A percentile compares a stretch with the other conserved stretches of the same genome.
Evolutionary conservation across 768 basidiomycete genomes (phyloP).

Genomic region (Candolleomyces aberdarensis): DNA sequence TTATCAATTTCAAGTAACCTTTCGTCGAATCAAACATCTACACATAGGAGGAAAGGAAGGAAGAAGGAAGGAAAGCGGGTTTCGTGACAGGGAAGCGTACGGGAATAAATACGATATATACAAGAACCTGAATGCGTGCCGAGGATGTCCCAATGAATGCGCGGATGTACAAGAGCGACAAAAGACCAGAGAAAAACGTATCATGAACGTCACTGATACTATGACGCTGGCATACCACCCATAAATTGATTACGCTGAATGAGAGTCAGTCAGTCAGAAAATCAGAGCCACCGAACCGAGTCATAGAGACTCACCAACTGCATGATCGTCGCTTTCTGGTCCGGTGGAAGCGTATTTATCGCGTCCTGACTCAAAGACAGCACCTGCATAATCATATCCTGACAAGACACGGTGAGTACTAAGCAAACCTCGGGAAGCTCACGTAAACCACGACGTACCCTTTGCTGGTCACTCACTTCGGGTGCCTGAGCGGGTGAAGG

Average conservation of each 20-base stretch:
- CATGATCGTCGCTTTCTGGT: conserved; percentile 76
- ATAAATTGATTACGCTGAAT: conserved; percentile 37
- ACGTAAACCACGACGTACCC: conserved; percentile 24
- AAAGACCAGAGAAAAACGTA: background rate
- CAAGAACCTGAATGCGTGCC: no score
- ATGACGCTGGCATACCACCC: conserved; percentile 14
- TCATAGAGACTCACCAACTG: conserved; percentile 54
- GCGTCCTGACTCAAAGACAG: conserved; percentile 78
- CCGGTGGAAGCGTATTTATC: conserved; percentile 75
- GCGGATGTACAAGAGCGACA: no score
- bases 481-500: conserved; percentile 30
- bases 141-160: no score
- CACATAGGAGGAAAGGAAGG: no score
- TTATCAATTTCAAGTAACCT: no score
- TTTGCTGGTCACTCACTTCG: conserved; percentile 51
- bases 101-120: no score
- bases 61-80: no score
- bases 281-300: background rate
- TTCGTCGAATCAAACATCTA: no score
- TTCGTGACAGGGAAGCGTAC: no score
- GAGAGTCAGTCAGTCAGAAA: background rate
- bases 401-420: background rate
- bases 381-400: conserved; percentile 88
- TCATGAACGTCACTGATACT: background rate
- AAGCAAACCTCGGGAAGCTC: background rate